These are phyloP conservation scores for Mortierella sp. DNA, from an alignment of 371 early-diverging fungal species.

Conservation along the genomic window DNA sequence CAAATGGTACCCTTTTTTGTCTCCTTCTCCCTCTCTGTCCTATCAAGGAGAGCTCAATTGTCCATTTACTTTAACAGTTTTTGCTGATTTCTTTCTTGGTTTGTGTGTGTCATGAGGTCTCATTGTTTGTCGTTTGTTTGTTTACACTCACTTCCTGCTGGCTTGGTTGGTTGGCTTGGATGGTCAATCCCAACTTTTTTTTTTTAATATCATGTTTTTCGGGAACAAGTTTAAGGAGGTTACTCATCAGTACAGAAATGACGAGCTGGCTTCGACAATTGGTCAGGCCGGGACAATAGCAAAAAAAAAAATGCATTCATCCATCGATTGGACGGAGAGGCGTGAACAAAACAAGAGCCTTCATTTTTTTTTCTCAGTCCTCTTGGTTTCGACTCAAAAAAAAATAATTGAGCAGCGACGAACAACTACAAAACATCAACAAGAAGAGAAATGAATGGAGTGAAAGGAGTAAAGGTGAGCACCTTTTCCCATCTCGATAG, in stretches of 20 bases:
- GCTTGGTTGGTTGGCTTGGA: too few relatives aligned
- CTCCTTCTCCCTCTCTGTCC: neutral
- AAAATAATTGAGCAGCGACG: neutral
- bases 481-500: neutral
- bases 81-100: neutral
- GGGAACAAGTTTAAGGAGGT: neutral
- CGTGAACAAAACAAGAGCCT: neutral
- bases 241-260: neutral
- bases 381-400: neutral
- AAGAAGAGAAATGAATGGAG: neutral
- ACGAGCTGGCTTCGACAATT: neutral
- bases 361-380: neutral
- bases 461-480: neutral
- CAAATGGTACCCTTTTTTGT: constrained; percentile 6
- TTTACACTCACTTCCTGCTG: neutral
- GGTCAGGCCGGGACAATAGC: neutral
- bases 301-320: neutral
- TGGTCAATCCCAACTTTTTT: neutral
- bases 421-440: neutral
- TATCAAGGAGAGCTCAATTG: too few relatives aligned
- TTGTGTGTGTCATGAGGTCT: neutral
- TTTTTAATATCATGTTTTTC: neutral
- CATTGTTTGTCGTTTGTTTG: neutral
- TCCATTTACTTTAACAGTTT: neutral
- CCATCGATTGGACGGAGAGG: neutral